Percentiles rank a stretch among this genome's conserved stretches.
These are phyloP conservation scores for Gymnopus androsaceus DNA, from an alignment of 1,284 basidiomycete species.

Conservation along the genomic window DNA sequence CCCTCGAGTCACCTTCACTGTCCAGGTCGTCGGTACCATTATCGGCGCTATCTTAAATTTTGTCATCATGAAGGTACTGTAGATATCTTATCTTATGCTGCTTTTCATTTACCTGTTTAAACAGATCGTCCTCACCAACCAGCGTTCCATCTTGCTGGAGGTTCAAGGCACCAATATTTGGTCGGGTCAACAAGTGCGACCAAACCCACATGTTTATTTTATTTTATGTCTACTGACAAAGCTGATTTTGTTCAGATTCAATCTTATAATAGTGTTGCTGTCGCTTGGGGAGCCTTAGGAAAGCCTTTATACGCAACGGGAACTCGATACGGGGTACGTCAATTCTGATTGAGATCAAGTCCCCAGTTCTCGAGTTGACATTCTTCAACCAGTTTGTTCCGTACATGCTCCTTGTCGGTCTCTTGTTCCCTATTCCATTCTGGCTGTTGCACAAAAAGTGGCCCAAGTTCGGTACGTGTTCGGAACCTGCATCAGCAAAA, in stretches of 20 bases:
- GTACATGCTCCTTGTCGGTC: slow-evolving; percentile 38
- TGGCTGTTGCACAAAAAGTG: slow-evolving; percentile 38
- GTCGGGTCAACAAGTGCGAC: slow-evolving; percentile 34
- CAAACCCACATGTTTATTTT: slow-evolving; percentile 21
- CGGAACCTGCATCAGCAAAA: no score
- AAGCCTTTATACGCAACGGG: slow-evolving; percentile 42
- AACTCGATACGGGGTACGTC: slow-evolving; percentile 33
- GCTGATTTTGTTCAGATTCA: slow-evolving; percentile 25
- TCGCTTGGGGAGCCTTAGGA: slow-evolving; percentile 50
- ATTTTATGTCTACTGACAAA: not conserved
- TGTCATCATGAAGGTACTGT: slow-evolving; percentile 39
- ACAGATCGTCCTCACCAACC: slow-evolving; percentile 27
- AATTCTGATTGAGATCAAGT: slow-evolving; percentile 29
- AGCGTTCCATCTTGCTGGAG: slow-evolving; percentile 37
- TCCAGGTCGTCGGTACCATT: slow-evolving; percentile 43
- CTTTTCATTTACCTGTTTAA: not conserved
- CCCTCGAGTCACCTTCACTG: slow-evolving; percentile 44
- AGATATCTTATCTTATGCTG: not conserved
- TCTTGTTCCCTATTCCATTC: slow-evolving; percentile 41
- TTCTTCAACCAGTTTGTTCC: slow-evolving; percentile 30
- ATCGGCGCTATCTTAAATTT: slow-evolving; percentile 31
- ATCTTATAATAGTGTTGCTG: slow-evolving; percentile 40
- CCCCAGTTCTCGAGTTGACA: slow-evolving; percentile 19
- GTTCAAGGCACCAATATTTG: slow-evolving; percentile 46
- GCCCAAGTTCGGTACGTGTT: slow-evolving; percentile 37